phyloP scores from a whole-genome alignment of 306 rosid species.

The Abrus precatorius region DNA sequence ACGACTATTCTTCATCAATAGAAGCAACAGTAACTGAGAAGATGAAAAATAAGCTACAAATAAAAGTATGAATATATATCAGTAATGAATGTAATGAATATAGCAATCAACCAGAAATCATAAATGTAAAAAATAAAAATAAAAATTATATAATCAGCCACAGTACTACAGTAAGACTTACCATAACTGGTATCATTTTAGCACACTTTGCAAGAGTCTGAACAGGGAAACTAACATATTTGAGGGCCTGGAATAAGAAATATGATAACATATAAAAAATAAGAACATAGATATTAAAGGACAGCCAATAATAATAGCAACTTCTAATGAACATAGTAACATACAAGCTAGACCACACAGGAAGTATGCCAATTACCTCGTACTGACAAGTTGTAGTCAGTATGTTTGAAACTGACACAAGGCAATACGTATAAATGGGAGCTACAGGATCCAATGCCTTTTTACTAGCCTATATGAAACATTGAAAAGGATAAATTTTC shows the following conservation, averaged over 20 bases:
- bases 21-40: background rate
- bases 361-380: slow-evolving; percentile 20
- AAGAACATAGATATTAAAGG: background rate
- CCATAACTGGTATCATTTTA: slow-evolving; percentile 45
- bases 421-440: slow-evolving; percentile 39
- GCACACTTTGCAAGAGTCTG: slow-evolving; percentile 45
- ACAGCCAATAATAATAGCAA: background rate
- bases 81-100: background rate
- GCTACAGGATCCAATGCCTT: slow-evolving; percentile 35
- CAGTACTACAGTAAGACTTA: background rate
- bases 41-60: slow-evolving; percentile 6
- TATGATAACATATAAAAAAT: background rate
- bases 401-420: slow-evolving; percentile 34
- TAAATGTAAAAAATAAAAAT: background rate
- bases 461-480: slow-evolving; percentile 23
- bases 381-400: slow-evolving; percentile 44
- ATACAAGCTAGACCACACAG: background rate
- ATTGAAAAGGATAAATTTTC: slow-evolving; percentile 8
- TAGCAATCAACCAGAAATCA: background rate
- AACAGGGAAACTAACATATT: slow-evolving; percentile 45
- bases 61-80: background rate
- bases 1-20: background rate
- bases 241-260: slow-evolving; percentile 37
- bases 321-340: background rate
- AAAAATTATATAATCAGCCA: background rate